Evolutionary conservation across 371 early-diverging fungal species (phyloP), one percentile per base, ranked within the genome.

Genomic region (Rhizopus sp.): DNA sequence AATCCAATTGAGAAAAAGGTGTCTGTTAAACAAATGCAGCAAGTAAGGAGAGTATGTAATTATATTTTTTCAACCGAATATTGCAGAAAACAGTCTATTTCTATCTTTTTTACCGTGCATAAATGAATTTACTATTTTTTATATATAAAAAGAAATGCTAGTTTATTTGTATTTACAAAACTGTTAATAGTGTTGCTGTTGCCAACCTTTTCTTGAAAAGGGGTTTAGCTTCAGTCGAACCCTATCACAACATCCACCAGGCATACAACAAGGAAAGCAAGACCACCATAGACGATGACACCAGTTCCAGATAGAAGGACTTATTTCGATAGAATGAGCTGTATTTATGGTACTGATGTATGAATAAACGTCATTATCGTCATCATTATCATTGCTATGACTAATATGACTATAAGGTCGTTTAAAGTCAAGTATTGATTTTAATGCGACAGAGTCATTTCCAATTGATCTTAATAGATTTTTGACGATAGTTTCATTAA

Each of bases 211-310:
- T 30, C 52, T 63, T 16, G 63, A 63, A 4, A 62, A 17, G 12
- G 56, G 50, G 6, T 39, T 63, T 5, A 58, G 4, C 46, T 66
- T 63, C n/a, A 70, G 68, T 64, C 70, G 65, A 5, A 57, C 52
- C 13, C 70, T 45, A 50, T 78, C 78, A 51, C 68, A 75, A 56
- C 69, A 78, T 9, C 78, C 78, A 31, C 78, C 78, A 3, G 78
- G 78, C 73, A 78, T 75, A 46, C 73, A 78, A 38, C 71, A 73
- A 6, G 78, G 71, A 53, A 73, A 69, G 64, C 70, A 75, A 0
- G 75, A 66, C 75, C 78, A 73, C 73, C 78, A 78, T 42, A 62
- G 72, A 3, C 59, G 65, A 34, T 70, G 67, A 60, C 69, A 78
- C 34, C 78, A 74, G 47, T 60, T 70, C 65, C 68, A 66, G 1